Base-by-base conservation (phyloP, 1,284 basidiomycete genomes). In the Malassezia arunalokei region DNA sequence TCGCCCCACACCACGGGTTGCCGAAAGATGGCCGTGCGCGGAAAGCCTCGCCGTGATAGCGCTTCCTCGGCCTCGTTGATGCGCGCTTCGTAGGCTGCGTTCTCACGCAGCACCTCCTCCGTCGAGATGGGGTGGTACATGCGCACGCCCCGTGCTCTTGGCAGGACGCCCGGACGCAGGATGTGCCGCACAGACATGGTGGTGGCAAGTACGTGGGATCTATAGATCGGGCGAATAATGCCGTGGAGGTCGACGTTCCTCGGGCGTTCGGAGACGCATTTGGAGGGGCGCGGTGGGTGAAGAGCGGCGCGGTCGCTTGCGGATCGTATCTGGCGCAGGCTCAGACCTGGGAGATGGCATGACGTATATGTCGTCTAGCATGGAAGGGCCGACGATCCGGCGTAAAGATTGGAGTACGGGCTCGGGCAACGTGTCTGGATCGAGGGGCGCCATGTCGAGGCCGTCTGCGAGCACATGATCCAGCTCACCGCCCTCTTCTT, bases 1-100 rank as follows among this genome's bases (percentile, higher is more conserved):
- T 65, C 61, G 14, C 58, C 65, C 65, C 65, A 67, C 2, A 55
- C 49, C 0, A 67, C 58, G 5, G 58, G 20, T 45, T 67, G 65
- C 15, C 60, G 62, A 53, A 52, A 61, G 2, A 63, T 45, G 6
- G 33, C 31, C 8, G 40, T 39, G 30, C 12, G 29, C 1, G 43
- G 43, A 32, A 38, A 55, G 30, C 53, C 53, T 17, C 49, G 35
- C 5, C 30, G 7, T 8, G 27, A 50, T 3, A 80, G 76, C 7
- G 11, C 53, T 1, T n/a, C 8, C 33, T 37, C 45, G 0, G 31
- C 47, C 24, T 40, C 43, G 2, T 40, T 14, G 8, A 55, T 32
- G 6, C 33, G 28, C 9, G 41, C 43, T 14, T 52, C 54, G 29
- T 35, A 28, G 14, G 33, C 37, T 5, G 40, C 47, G 1, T 14